Conservation (phyloP, 768 basidiomycete genomes). For the Tricholoma sp. region DNA sequence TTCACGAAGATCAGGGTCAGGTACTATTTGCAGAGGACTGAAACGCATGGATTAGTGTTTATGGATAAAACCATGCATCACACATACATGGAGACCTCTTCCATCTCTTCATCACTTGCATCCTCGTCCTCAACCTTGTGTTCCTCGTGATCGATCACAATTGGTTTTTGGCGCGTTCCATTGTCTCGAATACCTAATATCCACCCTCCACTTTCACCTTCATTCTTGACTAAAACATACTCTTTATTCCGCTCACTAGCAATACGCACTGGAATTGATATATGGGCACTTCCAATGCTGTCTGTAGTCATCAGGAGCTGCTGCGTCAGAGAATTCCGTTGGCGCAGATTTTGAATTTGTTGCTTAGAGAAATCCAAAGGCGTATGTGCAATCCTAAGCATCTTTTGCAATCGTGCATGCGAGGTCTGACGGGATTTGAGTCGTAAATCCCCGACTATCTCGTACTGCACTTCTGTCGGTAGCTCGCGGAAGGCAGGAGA, state of each 20-base stretch:
- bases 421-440: constrained; percentile 94
- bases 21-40: constrained; percentile 29
- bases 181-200: constrained; percentile 87
- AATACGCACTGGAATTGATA: constrained; percentile 89
- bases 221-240: constrained; percentile 93
- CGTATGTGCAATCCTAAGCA: constrained; percentile 75
- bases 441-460: constrained; percentile 94
- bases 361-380: constrained; percentile 95
- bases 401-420: constrained; percentile 84
- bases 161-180: constrained; percentile 81
- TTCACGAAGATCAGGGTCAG: constrained; percentile 61
- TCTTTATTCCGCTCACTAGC: constrained; percentile 94
- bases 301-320: constrained; percentile 91
- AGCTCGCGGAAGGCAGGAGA: constrained; percentile 88
- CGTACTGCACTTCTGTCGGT: constrained; percentile 96
- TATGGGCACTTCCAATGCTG: constrained; percentile 83
- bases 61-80: background rate
- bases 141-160: constrained; percentile 72
- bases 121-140: constrained; percentile 21
- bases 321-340: constrained; percentile 89
- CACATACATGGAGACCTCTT: constrained; percentile 70
- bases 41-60: constrained; percentile 1
- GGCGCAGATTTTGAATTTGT: constrained; percentile 86
- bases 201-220: constrained; percentile 87
- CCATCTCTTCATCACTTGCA: constrained; percentile 65